Base-by-base conservation (phyloP, 108 stramenopile species). In the Cyclotella baltica region DNA sequence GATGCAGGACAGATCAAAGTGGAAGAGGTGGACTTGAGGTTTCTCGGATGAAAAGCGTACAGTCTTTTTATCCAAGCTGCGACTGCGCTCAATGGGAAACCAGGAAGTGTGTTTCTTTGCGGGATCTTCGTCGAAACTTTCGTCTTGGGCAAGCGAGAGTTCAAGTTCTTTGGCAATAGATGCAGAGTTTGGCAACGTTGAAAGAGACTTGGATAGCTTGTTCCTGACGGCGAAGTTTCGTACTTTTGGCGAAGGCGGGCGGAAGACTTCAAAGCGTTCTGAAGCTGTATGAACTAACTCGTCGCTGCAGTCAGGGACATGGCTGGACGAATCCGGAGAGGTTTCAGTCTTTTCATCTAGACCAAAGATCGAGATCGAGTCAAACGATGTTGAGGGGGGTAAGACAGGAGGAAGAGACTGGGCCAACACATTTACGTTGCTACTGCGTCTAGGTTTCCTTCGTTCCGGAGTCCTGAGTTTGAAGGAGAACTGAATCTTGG, bases 1-100 rank as follows among this genome's bases (percentile, higher is more conserved):
- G 57, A 65, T 71, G 25, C 51, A 64, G 8, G 48, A 56, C 57
- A 65, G 72, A 23, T 79, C 78, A 55, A 59, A 72, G 25, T 48
- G 40, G 38, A 72, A 70, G 0, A 25, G 65, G 19, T 59, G 50
- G 0, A 79, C 78, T 20, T 19, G 4, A 52, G 11, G 4, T 50
- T 79, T 71, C 20, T 58, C 46, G 13, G 71, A 30, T 16, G 78
- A 31, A 56, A 79, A 79, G 78, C 62, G 78, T 1, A 79, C 78
- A 13, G 46, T 58, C 72, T 79, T 79, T 29, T 59, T 52, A n/a
- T 65, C 64, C 3, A 59, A 25, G 38, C 48, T 11, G 64, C 16
- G 51, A 56, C 63, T 29, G 38, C 36, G 36, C 33, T 48, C 22
- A 40, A 57, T 76, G 53, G 64, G 22, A 59, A 20, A 35, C 20